Evolutionary conservation across 2,329 filamentous ascomycete species (phyloP).

Genomic region (Pseudocercospora fuligena): DNA sequence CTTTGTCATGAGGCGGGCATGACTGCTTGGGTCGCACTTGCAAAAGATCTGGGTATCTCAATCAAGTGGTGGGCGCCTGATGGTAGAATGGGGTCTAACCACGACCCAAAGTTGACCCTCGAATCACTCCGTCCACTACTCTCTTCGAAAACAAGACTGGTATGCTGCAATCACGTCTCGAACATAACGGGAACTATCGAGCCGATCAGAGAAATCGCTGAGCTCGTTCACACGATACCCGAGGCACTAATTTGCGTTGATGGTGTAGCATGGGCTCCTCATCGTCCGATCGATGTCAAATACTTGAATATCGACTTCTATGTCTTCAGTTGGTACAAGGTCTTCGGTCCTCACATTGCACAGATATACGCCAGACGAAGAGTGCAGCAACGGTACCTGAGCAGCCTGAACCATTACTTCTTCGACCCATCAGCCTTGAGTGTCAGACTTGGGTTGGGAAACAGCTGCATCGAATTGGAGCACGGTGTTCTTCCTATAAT

Average conservation of each 20-base stretch:
- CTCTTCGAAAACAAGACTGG: constrained; percentile 10
- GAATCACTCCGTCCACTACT: constrained; percentile 14
- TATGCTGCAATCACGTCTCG: constrained; percentile 14
- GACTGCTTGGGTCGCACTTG: constrained; percentile 12
- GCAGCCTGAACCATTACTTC: constrained; percentile 16
- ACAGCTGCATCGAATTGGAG: constrained; percentile 13
- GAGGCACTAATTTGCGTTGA: constrained; percentile 15
- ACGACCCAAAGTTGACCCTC: constrained; percentile 9
- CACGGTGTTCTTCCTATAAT: constrained; percentile 10
- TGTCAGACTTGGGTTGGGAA: constrained; percentile 11
- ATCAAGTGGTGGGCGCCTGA: constrained; percentile 14
- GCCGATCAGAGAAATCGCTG: constrained; percentile 13
- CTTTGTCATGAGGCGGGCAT: constrained; percentile 14
- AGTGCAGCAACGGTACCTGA: constrained; percentile 14
- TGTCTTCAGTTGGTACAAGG: constrained; percentile 17
- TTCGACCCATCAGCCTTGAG: constrained; percentile 9
- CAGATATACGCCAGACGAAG: constrained; percentile 14
- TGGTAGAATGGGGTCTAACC: constrained; percentile 7
- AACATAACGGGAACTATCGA: constrained; percentile 15
- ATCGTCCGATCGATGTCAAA: constrained; percentile 14
- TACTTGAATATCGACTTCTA: constrained; percentile 12
- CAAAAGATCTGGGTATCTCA: constrained; percentile 8
- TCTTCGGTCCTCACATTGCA: constrained; percentile 14
- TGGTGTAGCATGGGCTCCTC: constrained; percentile 16
- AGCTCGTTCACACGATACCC: constrained; percentile 14